A percentile compares a stretch with the other conserved stretches of the same genome.
Conservation (phyloP, 495 filamentous ascomycete species). For the Aspergillus egyptiacus region DNA sequence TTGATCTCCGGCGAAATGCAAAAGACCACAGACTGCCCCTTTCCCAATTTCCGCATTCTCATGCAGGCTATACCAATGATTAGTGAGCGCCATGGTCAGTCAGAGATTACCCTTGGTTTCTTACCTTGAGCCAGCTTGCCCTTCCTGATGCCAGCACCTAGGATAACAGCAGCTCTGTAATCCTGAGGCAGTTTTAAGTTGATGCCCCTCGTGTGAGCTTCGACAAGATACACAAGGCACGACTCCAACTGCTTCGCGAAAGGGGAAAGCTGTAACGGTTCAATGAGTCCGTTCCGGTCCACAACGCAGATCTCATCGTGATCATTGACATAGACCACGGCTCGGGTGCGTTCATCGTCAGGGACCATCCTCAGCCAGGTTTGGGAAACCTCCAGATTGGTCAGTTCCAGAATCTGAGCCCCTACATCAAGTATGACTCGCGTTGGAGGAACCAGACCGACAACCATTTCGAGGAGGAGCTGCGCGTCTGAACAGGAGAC, state of each 20-base stretch:
- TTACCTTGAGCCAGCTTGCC: constrained; percentile 70
- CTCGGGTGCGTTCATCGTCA: constrained; percentile 23
- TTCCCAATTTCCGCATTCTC: constrained; percentile 57
- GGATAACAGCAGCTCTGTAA: constrained; percentile 61
- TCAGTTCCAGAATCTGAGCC: constrained; percentile 62
- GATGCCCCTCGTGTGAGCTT: constrained; percentile 70
- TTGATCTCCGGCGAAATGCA: constrained; percentile 49
- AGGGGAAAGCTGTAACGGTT: constrained; percentile 53
- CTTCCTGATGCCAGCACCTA: constrained; percentile 64
- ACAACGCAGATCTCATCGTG: constrained; percentile 42
- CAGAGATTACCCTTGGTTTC: background rate
- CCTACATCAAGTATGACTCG: constrained; percentile 69
- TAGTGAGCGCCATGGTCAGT: background rate
- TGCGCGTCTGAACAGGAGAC: constrained; percentile 25
- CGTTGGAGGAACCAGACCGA: constrained; percentile 30
- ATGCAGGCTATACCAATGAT: constrained; percentile 49
- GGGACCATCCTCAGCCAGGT: constrained; percentile 35
- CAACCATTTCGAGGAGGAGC: constrained; percentile 41
- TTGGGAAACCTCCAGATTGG: constrained; percentile 49
- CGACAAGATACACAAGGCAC: constrained; percentile 69
- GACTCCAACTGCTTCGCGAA: constrained; percentile 52
- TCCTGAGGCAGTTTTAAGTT: constrained; percentile 59
- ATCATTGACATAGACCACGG: constrained; percentile 45
- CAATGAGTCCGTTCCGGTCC: constrained; percentile 39
- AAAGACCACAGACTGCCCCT: constrained; percentile 58